Conservation (phyloP, 441 rosid genomes). For the Isatis lusitanica region DNA sequence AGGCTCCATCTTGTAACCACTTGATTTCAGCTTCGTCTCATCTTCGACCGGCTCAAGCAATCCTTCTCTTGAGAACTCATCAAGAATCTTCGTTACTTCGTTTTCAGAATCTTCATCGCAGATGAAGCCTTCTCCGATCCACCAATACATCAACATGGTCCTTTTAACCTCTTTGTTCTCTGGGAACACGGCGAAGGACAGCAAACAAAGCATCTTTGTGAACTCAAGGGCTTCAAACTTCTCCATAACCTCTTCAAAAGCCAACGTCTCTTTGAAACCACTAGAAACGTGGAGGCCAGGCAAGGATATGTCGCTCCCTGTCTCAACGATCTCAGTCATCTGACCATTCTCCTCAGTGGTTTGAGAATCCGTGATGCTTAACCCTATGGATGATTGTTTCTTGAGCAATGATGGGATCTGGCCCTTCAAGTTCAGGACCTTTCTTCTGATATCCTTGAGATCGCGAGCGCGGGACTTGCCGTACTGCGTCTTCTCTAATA, state of each 20-base stretch:
- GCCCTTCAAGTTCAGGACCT: constrained; percentile 33
- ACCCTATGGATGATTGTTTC: constrained; percentile 25
- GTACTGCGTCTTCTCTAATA: neutral
- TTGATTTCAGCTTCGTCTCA: constrained; percentile 21
- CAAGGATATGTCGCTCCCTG: constrained; percentile 4
- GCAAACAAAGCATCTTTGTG: constrained; percentile 28
- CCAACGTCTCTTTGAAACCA: neutral
- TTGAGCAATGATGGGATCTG: constrained; percentile 34
- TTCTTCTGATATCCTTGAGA: constrained; percentile 31
- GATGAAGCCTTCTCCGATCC: constrained; percentile 50
- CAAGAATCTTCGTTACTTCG: constrained; percentile 20
- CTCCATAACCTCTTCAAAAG: constrained; percentile 32
- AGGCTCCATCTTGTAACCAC: constrained; percentile 43
- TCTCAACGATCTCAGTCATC: neutral
- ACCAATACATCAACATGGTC: constrained; percentile 53
- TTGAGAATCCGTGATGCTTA: constrained; percentile 4
- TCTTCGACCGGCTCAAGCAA: constrained; percentile 40
- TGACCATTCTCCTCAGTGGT: neutral
- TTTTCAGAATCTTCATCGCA: constrained; percentile 2
- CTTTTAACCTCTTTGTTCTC: constrained; percentile 43
- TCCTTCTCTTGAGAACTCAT: constrained; percentile 18
- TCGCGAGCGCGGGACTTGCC: constrained; percentile 13
- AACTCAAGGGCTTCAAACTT: constrained; percentile 20
- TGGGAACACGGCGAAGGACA: constrained; percentile 47
- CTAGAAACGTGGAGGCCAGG: constrained; percentile 16